These are phyloP conservation scores for Boletus insuetus DNA, from an alignment of 768 basidiomycete genomes.

Conservation along the genomic window DNA sequence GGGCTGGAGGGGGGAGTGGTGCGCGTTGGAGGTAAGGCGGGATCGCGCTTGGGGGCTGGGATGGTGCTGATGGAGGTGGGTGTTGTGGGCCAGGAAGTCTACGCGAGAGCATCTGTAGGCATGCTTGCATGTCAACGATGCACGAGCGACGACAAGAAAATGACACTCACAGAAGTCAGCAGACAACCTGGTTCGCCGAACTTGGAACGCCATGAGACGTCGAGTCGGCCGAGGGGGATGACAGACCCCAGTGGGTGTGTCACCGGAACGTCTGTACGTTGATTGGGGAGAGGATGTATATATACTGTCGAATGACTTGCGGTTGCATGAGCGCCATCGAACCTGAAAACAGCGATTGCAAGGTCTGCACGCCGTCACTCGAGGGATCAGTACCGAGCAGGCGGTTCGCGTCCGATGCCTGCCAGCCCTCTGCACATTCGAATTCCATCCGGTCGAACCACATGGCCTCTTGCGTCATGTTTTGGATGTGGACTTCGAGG, in stretches of 20 bases:
- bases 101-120: conserved; percentile 66
- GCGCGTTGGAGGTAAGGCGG: conserved; percentile 73
- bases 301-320: conserved; percentile 82
- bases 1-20: conserved; percentile 35
- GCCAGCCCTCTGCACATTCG: conserved; percentile 69
- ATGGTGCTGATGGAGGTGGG: conserved; percentile 19
- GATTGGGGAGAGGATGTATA: conserved; percentile 73
- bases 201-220: conserved; percentile 84
- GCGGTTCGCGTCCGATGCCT: conserved; percentile 52
- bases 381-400: conserved; percentile 10
- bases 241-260: conserved; percentile 63
- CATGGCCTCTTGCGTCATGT: conserved; percentile 73
- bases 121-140: neutral
- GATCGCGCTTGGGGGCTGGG: conserved; percentile 64
- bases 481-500: conserved; percentile 91
- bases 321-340: conserved; percentile 74
- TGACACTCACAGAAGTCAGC: conserved; percentile 63
- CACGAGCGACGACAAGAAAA: neutral
- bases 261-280: conserved; percentile 42
- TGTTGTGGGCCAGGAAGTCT: conserved; percentile 58
- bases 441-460: conserved; percentile 81
- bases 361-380: conserved; percentile 14
- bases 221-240: conserved; percentile 80
- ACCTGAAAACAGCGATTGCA: conserved; percentile 51
- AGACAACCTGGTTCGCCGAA: conserved; percentile 86